Base-by-base conservation (phyloP, 768 basidiomycete genomes). In the Termitomyces sp. region DNA sequence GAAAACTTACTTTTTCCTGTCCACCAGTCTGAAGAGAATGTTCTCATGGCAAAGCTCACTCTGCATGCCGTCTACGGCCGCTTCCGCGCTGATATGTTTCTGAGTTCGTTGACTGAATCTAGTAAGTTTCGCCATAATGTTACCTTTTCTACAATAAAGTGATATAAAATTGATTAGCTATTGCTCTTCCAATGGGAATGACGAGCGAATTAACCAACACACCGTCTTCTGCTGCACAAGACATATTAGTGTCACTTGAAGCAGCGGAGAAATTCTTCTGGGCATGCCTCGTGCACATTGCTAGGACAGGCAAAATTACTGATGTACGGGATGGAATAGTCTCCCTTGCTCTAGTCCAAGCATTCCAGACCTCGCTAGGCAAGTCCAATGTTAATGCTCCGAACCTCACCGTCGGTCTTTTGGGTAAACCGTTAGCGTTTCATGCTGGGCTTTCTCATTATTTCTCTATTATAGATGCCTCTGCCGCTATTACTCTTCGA, bases 21-120 rank as follows among this genome's bases (percentile, higher is more conserved):
- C 15, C 34, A 20, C 8, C 56, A 94, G 90, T 86, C 86, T 10
- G 88, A 92, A 66, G 86, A 92, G 66, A 82, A 83, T 62, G 78
- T 81, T 3, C 72, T 97, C 0, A 78, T 91, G 66, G 94, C 88
- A 0, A 86, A 83, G 61, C 73, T 96, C n/a, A 86, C 85, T 0
- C 72, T 98, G 29, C 84, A 90, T 53, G 82, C 86, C 28, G 89
- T 88, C 1, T 86, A 94, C 62, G 79, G 81, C 37, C 85, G 84
- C 7, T 92, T 96, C 75, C 83, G 83, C 33, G 79, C 84, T 0
- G 94, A 98, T 67, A 90, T 97, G 76, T 90, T 94, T 68, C 76
- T 97, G 57, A 94, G 88, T 66, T 94, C 94, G 18, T 74, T 98
- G 24, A 82, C 88, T 0, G 96, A 98, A 68, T 96, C 96, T 1